These are phyloP conservation scores for Aspergillus flavus DNA, from an alignment of 2,329 filamentous ascomycete species.

Conservation along the genomic window DNA sequence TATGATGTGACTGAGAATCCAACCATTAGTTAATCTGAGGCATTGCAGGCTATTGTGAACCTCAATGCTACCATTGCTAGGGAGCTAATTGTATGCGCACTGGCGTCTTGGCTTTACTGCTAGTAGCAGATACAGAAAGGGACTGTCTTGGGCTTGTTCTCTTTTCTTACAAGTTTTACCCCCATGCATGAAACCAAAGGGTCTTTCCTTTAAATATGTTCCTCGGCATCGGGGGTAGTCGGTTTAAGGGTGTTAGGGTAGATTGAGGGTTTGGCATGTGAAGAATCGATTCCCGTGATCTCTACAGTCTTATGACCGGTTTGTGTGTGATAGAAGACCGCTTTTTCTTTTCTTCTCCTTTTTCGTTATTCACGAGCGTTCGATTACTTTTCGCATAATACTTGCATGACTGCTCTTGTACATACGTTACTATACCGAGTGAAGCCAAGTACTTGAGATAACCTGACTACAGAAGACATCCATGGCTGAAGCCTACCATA, in stretches of 20 bases:
- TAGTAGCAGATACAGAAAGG: background rate
- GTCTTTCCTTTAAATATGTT: constrained; percentile 2
- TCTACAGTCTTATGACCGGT: constrained; percentile 3
- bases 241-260: constrained; percentile 6
- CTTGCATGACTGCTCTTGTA: constrained; percentile 8
- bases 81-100: background rate
- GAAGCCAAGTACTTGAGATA: background rate
- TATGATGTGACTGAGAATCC: constrained; percentile 17
- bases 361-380: constrained; percentile 4
- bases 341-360: background rate
- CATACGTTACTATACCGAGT: constrained; percentile 1
- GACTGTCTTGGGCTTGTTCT: background rate
- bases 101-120: background rate
- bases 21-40: background rate
- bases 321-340: constrained; percentile 2
- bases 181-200: background rate
- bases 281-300: background rate
- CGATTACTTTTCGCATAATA: background rate
- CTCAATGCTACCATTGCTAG: background rate
- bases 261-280: constrained; percentile 7
- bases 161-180: background rate
- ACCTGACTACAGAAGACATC: background rate
- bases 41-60: background rate
- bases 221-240: constrained; percentile 8
- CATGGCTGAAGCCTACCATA: background rate